Evolutionary conservation across 2,329 filamentous ascomycete genomes (phyloP), one percentile per base, ranked within the genome.

Genomic region (Penicillium sp.): DNA sequence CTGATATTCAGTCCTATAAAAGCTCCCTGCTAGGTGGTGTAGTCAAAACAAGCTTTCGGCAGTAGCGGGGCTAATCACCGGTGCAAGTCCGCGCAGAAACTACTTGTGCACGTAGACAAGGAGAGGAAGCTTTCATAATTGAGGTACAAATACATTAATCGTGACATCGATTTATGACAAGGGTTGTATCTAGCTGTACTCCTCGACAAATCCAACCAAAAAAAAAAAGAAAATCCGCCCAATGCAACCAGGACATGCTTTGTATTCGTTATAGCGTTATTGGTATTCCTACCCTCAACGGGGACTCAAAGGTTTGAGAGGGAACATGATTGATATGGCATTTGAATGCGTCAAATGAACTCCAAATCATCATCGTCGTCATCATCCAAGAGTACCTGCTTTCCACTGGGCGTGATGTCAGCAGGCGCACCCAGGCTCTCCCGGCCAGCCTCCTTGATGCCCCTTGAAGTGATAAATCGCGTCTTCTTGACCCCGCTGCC

Each of bases 381-480:
- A 58, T 78, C 75, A 50, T 85, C 83, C 13, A 54, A 50, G 8
- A 60, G 39, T 43, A 49, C 42, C 24, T 54, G 60, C 35, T 67
- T 53, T 11, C 49, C 34, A 24, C 44, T 35, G 5, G 24, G 38
- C 2, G 43, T 61, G 43, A 43, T 77, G 50, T 83, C 82, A n/a
- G 65, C 59, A 22, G 63, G 63, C 5, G 73, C 77, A 10, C 86
- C 85, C 2, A 92, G 69, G 67, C 88, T 91, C 67, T 92, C 89
- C 57, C 88, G 79, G 1, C 89, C 89, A 4, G 89, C 89, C 72
- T 90, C 88, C 53, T 85, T 83, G 59, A 92, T 92, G 0, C 89
- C 89, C 70, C 87, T 89, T 40, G 86, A 85, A 26, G 89, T 90
- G 39, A 92, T 82, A 68, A 92, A 92, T n/a, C 89, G 80, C 50